Evolutionary conservation across 2,329 filamentous ascomycete species (phyloP), one percentile per base, ranked within the genome.

Genomic region (Septoria linicola): DNA sequence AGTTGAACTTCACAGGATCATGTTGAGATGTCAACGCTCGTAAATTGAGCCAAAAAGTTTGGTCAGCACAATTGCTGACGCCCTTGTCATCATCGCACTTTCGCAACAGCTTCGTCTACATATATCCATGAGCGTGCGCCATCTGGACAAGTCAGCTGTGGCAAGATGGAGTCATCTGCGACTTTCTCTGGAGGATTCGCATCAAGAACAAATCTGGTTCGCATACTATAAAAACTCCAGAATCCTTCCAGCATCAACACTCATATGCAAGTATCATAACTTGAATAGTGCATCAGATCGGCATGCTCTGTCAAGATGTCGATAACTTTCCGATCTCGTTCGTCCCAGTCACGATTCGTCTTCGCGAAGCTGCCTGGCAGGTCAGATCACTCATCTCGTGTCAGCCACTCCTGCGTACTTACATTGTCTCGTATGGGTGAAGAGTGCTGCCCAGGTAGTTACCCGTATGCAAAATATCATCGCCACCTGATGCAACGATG

Each of bases 341-440:
- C 53, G 13, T 55, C 49, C 53, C 53, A 58, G 11, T 41, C 13
- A 2, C 55, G 49, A 41, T 56, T 49, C 11, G 53, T 56, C 36
- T 58, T 58, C 8, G 50, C 49, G 36, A 58, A 58, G 7, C 55
- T 58, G 20, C 8, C 25, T 8, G 16, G 20, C 8, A 21, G 20
- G 35, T 40, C 35, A 48, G 42, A 27, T 23, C 11, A n/a, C 14
- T 6, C 5, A 7, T 4, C 5, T n/a, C 13, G 31, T 13, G 2
- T 4, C 11, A 4, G 16, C 23, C 13, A 8, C 5, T 5, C 37
- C 25, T 6, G 7, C 16, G 8, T 1, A 53, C 55, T 54, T 20
- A 58, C 55, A 58, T 56, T 1, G 55, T 58, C 30, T 58, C 55
- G n/a, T 53, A 58, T 10, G 53, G 53, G 30, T 51, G 49, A 11